Percentiles rank a stretch among this genome's conserved stretches.
These are phyloP conservation scores for Lentinula sp. DNA, from an alignment of 768 basidiomycete species.

Conservation along the genomic window DNA sequence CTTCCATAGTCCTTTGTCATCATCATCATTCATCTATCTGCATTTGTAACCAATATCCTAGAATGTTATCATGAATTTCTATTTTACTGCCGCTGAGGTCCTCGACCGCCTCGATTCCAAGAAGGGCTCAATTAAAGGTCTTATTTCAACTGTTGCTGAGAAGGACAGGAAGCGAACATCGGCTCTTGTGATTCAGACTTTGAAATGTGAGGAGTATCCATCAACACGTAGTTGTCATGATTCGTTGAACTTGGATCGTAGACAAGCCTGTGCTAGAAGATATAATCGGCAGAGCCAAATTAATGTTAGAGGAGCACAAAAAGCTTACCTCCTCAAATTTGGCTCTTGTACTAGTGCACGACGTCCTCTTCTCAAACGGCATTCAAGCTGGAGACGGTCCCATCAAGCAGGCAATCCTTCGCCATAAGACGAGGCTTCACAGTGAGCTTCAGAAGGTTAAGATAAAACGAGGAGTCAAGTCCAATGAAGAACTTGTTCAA, in stretches of 20 bases:
- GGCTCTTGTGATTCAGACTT: constrained; percentile 87
- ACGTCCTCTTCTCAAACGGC: constrained; percentile 75
- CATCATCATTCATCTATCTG: constrained; percentile 17
- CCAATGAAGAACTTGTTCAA: constrained; percentile 59
- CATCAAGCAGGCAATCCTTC: constrained; percentile 78
- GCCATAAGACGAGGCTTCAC: constrained; percentile 85
- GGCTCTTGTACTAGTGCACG: constrained; percentile 85
- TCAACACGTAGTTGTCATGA: not conserved
- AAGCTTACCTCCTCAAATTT: constrained; percentile 71
- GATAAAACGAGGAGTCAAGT: constrained; percentile 64
- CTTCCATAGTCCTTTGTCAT: constrained; percentile 6
- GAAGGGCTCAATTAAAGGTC: constrained; percentile 88
- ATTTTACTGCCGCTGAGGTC: constrained; percentile 81
- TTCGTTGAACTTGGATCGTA: constrained; percentile 21
- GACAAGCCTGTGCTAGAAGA: constrained; percentile 74
- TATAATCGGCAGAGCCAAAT: constrained; percentile 59
- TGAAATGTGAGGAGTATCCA: constrained; percentile 70
- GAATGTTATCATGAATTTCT: constrained; percentile 77
- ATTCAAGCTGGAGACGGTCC: constrained; percentile 91
- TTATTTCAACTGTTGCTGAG: constrained; percentile 67
- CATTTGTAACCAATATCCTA: constrained; percentile 11
- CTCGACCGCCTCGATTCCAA: constrained; percentile 84
- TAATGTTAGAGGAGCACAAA: constrained; percentile 72
- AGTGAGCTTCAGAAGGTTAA: constrained; percentile 85
- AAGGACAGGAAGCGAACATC: constrained; percentile 73